phyloP scores from a whole-genome alignment of 169 alveolate genomes.

The Plasmodium gonderi region DNA sequence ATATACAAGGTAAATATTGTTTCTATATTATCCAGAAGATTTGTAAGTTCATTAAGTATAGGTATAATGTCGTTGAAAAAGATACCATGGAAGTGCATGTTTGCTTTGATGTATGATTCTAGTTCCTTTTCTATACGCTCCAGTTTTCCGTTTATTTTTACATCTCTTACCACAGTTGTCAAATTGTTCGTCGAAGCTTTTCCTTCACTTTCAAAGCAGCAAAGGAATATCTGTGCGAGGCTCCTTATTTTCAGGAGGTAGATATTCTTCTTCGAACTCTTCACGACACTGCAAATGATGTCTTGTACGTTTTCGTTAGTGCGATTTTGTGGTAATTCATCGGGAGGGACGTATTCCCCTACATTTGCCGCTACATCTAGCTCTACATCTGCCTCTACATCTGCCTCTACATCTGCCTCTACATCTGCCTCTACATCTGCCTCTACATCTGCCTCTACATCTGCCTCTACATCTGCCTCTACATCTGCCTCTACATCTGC shows the following conservation, averaged over 20 bases:
- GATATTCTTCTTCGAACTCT: slow-evolving; percentile 6
- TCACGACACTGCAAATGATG: slow-evolving; percentile 1
- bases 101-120: slow-evolving; percentile 18
- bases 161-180: not conserved
- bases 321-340: not conserved
- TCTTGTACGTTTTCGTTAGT: not conserved
- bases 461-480: too few relatives aligned
- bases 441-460: too few relatives aligned
- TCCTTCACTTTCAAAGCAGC: not conserved
- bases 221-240: slow-evolving; percentile 17
- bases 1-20: slow-evolving; percentile 33
- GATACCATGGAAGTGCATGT: slow-evolving; percentile 9
- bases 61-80: slow-evolving; percentile 38
- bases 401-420: too few relatives aligned
- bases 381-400: too few relatives aligned
- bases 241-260: slow-evolving; percentile 19
- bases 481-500: too few relatives aligned
- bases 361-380: not conserved
- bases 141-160: slow-evolving; percentile 11
- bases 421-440: too few relatives aligned
- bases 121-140: slow-evolving; percentile 12
- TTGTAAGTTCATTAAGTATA: slow-evolving; percentile 11
- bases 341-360: not conserved
- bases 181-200: not conserved
- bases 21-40: slow-evolving; percentile 25